Percentiles rank a stretch among this genome's conserved stretches.
These are phyloP conservation scores for Nemophila menziesii DNA, from an alignment of 257 asterid species.

Conservation along the genomic window DNA sequence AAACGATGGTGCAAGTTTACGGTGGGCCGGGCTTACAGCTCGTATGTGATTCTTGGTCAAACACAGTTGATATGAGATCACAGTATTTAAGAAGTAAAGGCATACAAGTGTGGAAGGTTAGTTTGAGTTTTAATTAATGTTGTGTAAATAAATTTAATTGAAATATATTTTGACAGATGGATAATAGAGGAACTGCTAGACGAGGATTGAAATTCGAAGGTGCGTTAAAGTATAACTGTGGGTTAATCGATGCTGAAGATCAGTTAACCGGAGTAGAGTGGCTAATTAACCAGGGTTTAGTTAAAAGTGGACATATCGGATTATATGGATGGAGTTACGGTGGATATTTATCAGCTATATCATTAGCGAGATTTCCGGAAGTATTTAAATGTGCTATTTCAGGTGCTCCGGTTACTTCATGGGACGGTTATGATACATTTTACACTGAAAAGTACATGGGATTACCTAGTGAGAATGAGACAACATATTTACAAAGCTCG, in stretches of 20 bases:
- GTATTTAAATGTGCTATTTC: constrained; percentile 63
- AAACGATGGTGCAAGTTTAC: constrained; percentile 83
- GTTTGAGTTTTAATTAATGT: too few relatives aligned
- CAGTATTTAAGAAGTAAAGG: constrained; percentile 81
- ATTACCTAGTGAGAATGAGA: constrained; percentile 43
- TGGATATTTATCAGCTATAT: constrained; percentile 83
- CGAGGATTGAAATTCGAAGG: constrained; percentile 83
- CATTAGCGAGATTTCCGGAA: constrained; percentile 54
- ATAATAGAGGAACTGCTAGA: constrained; percentile 86
- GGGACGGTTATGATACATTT: constrained; percentile 92
- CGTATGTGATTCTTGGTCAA: constrained; percentile 69
- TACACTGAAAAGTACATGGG: constrained; percentile 95
- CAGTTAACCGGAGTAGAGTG: constrained; percentile 75
- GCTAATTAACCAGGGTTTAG: constrained; percentile 62
- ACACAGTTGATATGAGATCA: constrained; percentile 92
- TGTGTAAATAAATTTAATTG: too few relatives aligned
- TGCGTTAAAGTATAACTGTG: constrained; percentile 67
- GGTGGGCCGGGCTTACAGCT: constrained; percentile 93
- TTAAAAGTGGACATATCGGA: constrained; percentile 55
- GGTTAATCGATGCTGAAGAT: constrained; percentile 67
- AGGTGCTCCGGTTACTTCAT: constrained; percentile 94
- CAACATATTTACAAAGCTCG: constrained; percentile 40
- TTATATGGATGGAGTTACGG: constrained; percentile 96
- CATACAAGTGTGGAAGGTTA: constrained; percentile 89
- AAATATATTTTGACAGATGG: constrained; percentile 55